phyloP scores from a whole-genome alignment of 352 stramenopile genomes.

The Globisporangium barbulae region DNA sequence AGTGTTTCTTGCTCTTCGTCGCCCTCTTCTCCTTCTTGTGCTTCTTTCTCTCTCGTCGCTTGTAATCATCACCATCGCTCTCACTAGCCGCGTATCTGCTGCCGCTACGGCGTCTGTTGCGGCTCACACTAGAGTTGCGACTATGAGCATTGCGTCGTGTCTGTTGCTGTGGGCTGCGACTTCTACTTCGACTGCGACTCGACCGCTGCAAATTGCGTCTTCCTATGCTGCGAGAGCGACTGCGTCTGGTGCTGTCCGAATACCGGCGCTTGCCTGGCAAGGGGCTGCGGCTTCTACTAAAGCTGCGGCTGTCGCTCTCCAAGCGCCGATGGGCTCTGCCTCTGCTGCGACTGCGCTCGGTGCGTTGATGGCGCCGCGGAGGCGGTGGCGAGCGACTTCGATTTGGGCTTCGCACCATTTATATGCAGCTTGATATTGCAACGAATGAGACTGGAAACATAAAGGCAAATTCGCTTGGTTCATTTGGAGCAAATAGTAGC shows the following conservation, averaged over 20 bases:
- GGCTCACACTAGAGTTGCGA: not conserved
- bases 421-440: not conserved
- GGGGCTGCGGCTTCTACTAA: not conserved
- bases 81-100: constrained; percentile 1
- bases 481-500: not conserved
- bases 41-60: constrained; percentile 12
- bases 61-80: constrained; percentile 16
- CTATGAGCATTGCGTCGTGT: not conserved
- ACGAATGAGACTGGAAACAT: not conserved
- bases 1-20: constrained; percentile 24
- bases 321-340: not conserved
- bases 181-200: constrained; percentile 14
- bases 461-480: not conserved
- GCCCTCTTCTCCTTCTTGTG: constrained; percentile 26
- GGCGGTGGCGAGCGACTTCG: not conserved
- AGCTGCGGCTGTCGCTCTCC: not conserved
- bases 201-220: not conserved
- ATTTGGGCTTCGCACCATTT: constrained; percentile 13
- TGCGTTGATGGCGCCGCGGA: not conserved
- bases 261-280: not conserved
- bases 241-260: not conserved
- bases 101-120: not conserved
- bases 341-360: not conserved
- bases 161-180: not conserved
- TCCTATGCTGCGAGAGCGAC: not conserved